Evolutionary conservation across 495 filamentous ascomycete species (phyloP), one percentile per base, ranked within the genome.

Genomic region (Penicillium taxi): DNA sequence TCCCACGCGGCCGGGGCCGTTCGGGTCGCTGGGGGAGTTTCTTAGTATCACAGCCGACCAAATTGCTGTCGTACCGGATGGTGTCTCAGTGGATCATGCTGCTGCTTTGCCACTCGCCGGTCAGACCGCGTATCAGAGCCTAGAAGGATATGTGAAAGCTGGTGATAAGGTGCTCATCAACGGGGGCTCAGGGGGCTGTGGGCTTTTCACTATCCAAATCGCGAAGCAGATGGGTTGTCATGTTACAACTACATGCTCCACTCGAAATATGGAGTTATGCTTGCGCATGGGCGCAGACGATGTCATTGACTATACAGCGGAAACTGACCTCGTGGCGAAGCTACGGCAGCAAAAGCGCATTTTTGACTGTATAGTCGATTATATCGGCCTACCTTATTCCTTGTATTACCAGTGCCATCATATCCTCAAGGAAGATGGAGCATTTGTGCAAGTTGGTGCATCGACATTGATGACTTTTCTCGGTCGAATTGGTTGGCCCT

Each of bases 81-180:
- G 71, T 3, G 59, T 84, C 8, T 46, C 61, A 8, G 47, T 64
- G 0, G 63, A 71, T 9, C 53, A 73, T 23, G 74, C 69, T 0
- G 70, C 74, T 4, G 58, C 58, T n/a, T 21, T 81, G 9, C 69
- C 70, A 0, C 64, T 78, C 4, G 74, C 75, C 0, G 80, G 69
- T 0, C 42, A 70, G 45, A 78, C 79, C 1, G 73, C 77, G 0
- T 78, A 75, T 31, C 77, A 82, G 52, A 49, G 63, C 15, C 61
- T 84, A 17, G 58, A 58, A n/a, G 70, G 73, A 9, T 59, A 74
- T 44, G 67, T 79, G 32, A 63, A 66, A 26, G 16, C 47, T 0
- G 74, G 74, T 4, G 68, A 74, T 32, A 70, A 69, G 39, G 65
- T 86, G 19, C 80, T 84, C 52, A 69, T 86, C 44, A 83, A 83